Base-by-base conservation (phyloP, 495 filamentous ascomycete species). In the Friedmanniomyces endolithicus region DNA sequence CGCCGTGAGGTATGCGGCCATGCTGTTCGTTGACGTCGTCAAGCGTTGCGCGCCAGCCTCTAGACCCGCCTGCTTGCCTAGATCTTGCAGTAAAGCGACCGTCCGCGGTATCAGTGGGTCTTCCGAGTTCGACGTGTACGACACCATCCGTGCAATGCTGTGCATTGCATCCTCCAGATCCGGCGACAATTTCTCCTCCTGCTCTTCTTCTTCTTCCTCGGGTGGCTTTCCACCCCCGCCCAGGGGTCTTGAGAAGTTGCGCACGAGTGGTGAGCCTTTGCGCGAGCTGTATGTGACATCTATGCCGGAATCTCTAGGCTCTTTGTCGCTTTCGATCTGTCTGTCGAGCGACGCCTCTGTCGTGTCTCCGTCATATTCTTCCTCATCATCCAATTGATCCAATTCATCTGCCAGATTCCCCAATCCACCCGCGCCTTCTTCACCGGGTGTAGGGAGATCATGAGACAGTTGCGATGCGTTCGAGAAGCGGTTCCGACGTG, bases 351-450 rank as follows among this genome's bases (percentile, higher is more conserved):
- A 35, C 1, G 24, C 37, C 11, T 55, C 43, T 14, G 51, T 51
- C 4, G 34, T 43, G 40, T 56, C 51, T 20, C 52, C 46, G 16
- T 56, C 52, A 14, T 56, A 23, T 4, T 58, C 55, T n/a, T 59
- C 57, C 1, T 57, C 62, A 20, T 63, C 61, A 37, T 60, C 55
- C 37, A 59, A 14, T 24, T 58, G 40, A 16, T 53, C 62, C 20
- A 64, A 41, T 49, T 64, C 62, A 33, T 64, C 62, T 9, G 58
- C 63, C 45, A 65, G 48, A 45, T 61, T 65, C 4, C 63, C 63
- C 35, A 60, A 22, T n/a, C 56, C 60, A 16, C 45, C 37, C 19
- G 50, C 60, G 0, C 55, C 48, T 24, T 56, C 55, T 17, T 48
- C 59, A 22, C 59, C 45, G 1, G 40, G 39, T 23, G 54, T 50